Evolutionary conservation across 2,329 filamentous ascomycete species (phyloP).

Genomic region (Fusarium lateritium): DNA sequence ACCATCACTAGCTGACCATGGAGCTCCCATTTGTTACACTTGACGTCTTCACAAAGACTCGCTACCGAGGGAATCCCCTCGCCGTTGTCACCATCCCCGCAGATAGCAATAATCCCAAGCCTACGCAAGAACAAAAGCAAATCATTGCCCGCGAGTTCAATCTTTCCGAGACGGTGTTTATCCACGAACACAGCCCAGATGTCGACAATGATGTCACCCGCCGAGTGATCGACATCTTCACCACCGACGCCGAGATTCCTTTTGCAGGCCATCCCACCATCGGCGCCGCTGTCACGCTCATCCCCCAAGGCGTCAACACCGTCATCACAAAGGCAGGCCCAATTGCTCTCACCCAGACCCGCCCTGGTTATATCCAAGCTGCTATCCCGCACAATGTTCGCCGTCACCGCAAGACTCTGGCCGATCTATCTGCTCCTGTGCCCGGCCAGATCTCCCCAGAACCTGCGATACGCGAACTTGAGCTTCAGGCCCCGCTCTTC

Average conservation of each 20-base stretch:
- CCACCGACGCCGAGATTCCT: conserved; percentile 66
- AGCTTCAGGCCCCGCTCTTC: conserved; percentile 64
- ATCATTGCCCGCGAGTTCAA: conserved; percentile 74
- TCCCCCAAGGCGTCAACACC: conserved; percentile 56
- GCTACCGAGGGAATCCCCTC: conserved; percentile 71
- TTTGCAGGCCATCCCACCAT: conserved; percentile 76
- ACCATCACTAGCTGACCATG: conserved; percentile 51
- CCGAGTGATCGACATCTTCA: conserved; percentile 72
- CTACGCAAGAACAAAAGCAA: conserved; percentile 70
- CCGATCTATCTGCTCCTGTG: conserved; percentile 47
- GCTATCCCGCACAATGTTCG: conserved; percentile 78
- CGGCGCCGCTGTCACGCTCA: conserved; percentile 67
- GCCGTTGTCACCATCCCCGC: conserved; percentile 70
- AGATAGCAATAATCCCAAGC: conserved; percentile 46
- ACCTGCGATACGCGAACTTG: conserved; percentile 52
- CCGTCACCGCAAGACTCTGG: conserved; percentile 65
- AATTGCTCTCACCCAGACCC: conserved; percentile 60
- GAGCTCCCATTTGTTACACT: conserved; percentile 67
- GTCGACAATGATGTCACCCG: conserved; percentile 48
- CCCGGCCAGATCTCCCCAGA: conserved; percentile 50
- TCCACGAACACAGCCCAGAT: conserved; percentile 62
- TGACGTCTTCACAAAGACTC: conserved; percentile 70
- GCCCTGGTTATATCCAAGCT: conserved; percentile 68
- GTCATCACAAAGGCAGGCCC: conserved; percentile 71
- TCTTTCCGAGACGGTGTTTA: conserved; percentile 74